Percentiles rank a stretch among this genome's conserved stretches.
Evolutionary conservation across 2,329 filamentous ascomycete genomes (phyloP).

Genomic region (Cladophialophora psammophila): DNA sequence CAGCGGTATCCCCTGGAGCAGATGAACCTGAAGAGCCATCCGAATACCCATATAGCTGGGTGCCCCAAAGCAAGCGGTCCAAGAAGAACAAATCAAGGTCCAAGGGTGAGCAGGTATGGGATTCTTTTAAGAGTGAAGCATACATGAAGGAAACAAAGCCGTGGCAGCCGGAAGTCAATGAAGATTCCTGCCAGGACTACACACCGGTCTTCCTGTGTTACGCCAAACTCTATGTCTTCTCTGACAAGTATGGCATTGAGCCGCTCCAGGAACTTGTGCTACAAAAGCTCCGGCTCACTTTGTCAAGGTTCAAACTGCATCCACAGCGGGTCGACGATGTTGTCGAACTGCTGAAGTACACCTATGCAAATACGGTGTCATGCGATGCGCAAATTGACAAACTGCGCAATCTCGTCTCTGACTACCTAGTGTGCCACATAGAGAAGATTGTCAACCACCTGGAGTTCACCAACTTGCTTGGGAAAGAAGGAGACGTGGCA

Average conservation of each 20-base stretch:
- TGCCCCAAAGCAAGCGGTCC: background rate
- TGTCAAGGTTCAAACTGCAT: slow-evolving; percentile 45
- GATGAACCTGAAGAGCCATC: too few relatives aligned
- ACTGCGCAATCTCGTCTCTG: slow-evolving; percentile 38
- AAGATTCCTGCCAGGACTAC: slow-evolving; percentile 41
- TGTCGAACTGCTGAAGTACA: slow-evolving; percentile 47
- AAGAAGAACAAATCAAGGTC: background rate
- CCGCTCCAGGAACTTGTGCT: slow-evolving; percentile 45
- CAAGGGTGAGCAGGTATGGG: slow-evolving; percentile 15
- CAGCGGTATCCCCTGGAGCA: background rate
- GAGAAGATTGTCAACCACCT: slow-evolving; percentile 18
- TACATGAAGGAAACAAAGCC: background rate
- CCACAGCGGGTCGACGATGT: slow-evolving; percentile 42
- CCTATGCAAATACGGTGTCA: slow-evolving; percentile 47
- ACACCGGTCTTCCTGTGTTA: slow-evolving; percentile 50
- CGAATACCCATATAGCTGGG: too few relatives aligned
- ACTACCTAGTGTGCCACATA: slow-evolving; percentile 41
- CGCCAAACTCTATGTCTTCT: slow-evolving; percentile 50
- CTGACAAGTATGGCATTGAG: slow-evolving; percentile 51
- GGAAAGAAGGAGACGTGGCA: slow-evolving; percentile 18
- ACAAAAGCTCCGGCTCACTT: slow-evolving; percentile 45
- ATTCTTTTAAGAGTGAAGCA: slow-evolving; percentile 15
- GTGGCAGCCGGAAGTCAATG: slow-evolving; percentile 34
- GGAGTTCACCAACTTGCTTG: slow-evolving; percentile 23
- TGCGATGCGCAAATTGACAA: slow-evolving; percentile 23